These are phyloP conservation scores for Lachnellula subtilissima DNA, from an alignment of 2,329 filamentous ascomycete genomes.

Conservation along the genomic window DNA sequence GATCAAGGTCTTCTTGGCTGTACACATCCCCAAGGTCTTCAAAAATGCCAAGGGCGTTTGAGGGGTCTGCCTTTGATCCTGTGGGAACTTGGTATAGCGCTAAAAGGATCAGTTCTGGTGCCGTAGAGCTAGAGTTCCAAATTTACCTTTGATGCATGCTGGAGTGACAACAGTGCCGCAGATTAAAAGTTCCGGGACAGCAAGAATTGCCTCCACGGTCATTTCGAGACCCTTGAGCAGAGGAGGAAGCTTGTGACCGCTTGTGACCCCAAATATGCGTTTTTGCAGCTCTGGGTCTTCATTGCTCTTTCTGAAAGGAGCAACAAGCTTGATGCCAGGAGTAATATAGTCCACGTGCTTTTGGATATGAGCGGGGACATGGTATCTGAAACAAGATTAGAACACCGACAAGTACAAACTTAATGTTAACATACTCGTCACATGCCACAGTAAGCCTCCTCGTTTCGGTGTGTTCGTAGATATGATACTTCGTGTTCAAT, in stretches of 20 bases:
- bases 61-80: constrained; percentile 5
- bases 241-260: constrained; percentile 3
- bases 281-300: constrained; percentile 9
- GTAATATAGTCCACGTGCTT: constrained; percentile 30
- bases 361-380: constrained; percentile 25
- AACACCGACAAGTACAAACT: background rate
- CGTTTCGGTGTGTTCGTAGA: constrained; percentile 43
- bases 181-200: constrained; percentile 3
- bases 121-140: constrained; percentile 32
- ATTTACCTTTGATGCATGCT: constrained; percentile 38
- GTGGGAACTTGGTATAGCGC: constrained; percentile 33
- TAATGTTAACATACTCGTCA: constrained; percentile 12
- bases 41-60: constrained; percentile 42
- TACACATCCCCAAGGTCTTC: constrained; percentile 51
- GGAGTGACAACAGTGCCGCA: constrained; percentile 37
- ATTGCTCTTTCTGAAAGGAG: constrained; percentile 39
- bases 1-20: constrained; percentile 43
- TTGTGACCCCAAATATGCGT: constrained; percentile 16
- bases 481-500: constrained; percentile 43
- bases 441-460: constrained; percentile 35
- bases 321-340: constrained; percentile 32
- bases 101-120: constrained; percentile 32
- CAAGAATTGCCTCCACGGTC: constrained; percentile 7
- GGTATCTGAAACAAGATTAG: constrained; percentile 15
- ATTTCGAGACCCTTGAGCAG: constrained; percentile 5